Evolutionary conservation across 2,329 filamentous ascomycete genomes (phyloP), one percentile per base, ranked within the genome.

Genomic region (Phialophora tarda): DNA sequence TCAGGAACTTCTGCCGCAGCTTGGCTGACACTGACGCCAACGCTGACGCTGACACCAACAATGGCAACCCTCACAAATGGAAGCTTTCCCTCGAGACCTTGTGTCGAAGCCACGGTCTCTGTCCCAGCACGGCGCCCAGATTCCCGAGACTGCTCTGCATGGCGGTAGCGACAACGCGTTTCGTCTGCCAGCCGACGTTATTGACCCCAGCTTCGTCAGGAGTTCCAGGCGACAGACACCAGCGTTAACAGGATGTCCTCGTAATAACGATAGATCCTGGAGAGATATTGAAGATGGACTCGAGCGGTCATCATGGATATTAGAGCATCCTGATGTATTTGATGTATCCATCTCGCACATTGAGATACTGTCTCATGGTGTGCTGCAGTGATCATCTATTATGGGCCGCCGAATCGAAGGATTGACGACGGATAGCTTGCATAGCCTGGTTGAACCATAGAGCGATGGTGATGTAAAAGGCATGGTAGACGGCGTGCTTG

Each of bases 81-180:
- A 71, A 69, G n/a, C 63, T 64, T 66, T 69, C 71, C 58, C 70
- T 67, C 32, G 62, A 56, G 63, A 78, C 74, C 55, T 75, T 73
- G 26, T 73, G 71, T 54, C 76, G 76, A 28, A 74, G 72, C 74
- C 74, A 79, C 12, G 61, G 66, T 21, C 55, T 54, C 17, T 65
- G 54, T 0, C 89, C 89, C 26, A 92, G 71, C 0, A 71, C 59
- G 2, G 64, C 65, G 3, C 89, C 89, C 1, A 89, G 74, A 69
- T 91, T 91, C 0, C 89, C 89, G 59, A 91, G 85, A n/a, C n/a
- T 88, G 64, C 91, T 91, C 71, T 91, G 88, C 84, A 91, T 86
- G 0, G 86, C 89, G 56, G 88, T 90, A 2, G 86, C 87, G 3
- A 88, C 86, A 0, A 86, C 87, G 0, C 89, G 82, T 76, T 91